phyloP scores from a whole-genome alignment of 1,284 basidiomycete species.

The Ceratobasidium sp. region DNA sequence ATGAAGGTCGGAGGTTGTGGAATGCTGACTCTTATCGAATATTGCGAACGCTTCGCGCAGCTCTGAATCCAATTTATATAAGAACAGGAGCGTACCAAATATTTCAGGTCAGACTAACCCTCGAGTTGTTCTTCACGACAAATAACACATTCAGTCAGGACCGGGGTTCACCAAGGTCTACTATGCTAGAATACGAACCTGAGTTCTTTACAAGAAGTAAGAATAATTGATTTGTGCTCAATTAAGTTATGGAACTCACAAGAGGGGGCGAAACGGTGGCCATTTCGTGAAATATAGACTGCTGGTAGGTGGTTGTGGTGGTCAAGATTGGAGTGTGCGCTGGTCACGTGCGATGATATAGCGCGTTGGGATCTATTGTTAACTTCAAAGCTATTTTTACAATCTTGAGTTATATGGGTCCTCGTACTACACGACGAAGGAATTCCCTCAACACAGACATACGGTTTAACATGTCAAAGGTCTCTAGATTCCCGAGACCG shows the following conservation, averaged over 20 bases:
- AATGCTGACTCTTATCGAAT: conserved; percentile 63
- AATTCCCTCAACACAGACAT: no score
- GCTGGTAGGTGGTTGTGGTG: background rate
- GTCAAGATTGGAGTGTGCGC: no score
- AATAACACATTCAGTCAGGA: background rate
- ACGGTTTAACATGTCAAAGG: no score
- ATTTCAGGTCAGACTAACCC: background rate
- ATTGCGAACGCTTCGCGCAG: conserved; percentile 71
- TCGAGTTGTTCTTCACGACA: conserved; percentile 19
- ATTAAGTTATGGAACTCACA: background rate
- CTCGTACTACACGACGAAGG: no score
- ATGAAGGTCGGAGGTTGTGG: background rate
- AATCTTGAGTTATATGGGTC: no score
- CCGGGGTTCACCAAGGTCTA: background rate
- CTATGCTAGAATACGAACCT: background rate
- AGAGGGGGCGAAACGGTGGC: background rate
- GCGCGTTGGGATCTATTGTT: no score
- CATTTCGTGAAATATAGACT: background rate
- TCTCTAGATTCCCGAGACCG: no score
- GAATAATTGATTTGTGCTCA: background rate
- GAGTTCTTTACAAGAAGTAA: background rate
- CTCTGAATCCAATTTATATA: conserved; percentile 51
- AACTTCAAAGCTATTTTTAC: no score
- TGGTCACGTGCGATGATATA: no score
- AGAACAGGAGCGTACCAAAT: background rate